Base-by-base conservation (phyloP, 2,329 filamentous ascomycete species). In the Blastomyces gilchristii region DNA sequence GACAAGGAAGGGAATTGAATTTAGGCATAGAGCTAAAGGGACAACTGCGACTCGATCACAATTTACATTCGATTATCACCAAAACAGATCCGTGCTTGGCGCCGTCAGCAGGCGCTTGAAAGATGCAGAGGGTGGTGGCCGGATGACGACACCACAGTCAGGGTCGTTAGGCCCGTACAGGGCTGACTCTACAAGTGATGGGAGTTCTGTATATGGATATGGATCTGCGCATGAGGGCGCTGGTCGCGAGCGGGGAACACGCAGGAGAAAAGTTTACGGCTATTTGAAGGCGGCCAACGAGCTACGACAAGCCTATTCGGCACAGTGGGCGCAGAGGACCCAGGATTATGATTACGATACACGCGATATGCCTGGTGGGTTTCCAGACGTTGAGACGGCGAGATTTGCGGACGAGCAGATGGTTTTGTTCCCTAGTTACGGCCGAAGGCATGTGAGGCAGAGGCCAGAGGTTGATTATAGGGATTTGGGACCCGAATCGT, bases 341-440 rank as follows among this genome's bases (percentile, higher is more conserved):
- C 74, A 71, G 7, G 72, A 74, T n/a, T 75, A 76, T 37, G 77
- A 78, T 43, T 77, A 80, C 50, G 77, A 80, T 54, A 77, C 75
- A 50, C 73, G 78, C 34, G 74, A 81, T 54, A 88, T 90, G 39
- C 87, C 90, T 0, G 89, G 88, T 0, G 85, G 87, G 0, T 97
- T 96, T 71, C 90, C 91, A 0, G 88, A 96, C 68, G 88, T 90
- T 22, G 85, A 88, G n/a, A 89, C 96, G 64, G 84, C 88, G 18
- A 83, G 86, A 12, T 87, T 86, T 65, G 92, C 90, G 14, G 85
- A 91, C 65, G 91, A 97, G 73, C 90, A 97, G 77, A 90, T 99
- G 86, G 85, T 99, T 11, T 74, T 99, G 31, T 99, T 99, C 69
- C 94, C 94, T 0, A 97, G 91, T 61, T 99, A 99, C 73, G 91